Base-by-base conservation (phyloP, 1,284 basidiomycete species). In the Pseudozyma thailandica region DNA sequence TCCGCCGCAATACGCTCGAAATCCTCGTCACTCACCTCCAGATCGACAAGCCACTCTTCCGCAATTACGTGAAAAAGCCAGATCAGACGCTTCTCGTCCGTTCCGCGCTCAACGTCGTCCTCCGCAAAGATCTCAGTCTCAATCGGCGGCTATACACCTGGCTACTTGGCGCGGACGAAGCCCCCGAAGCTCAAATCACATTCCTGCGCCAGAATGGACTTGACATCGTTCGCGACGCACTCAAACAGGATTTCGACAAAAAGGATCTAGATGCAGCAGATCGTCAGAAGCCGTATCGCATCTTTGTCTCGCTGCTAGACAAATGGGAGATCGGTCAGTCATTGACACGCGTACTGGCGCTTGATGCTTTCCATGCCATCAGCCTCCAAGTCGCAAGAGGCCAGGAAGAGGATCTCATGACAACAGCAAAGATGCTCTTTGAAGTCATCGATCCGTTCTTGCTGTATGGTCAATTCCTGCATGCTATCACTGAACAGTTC, bases 301-400 rank as follows among this genome's bases (percentile, higher is more conserved):
- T 98, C 44, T 95, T 97, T 82, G 89, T 98, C 26, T 94, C 94
- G 1, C 84, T 98, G 16, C 85, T 98, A 66, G 96, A 99, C 84
- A 96, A 96, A 83, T 97, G 93, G 91, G 94, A 97, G 83, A 90
- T 98, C 49, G 95, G 95, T 0, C 88, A 88, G 18, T 87, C 88
- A 0, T 84, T 98, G 25, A 94, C 93, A 0, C 89, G 92, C 43
- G 86, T 85, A 1, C 84, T 97, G 31, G 88, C 92, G 4, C 88
- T 92, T 56, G 92, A 96, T 70, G 87, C 91, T 0, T 89, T 95
- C 79, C 88, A 87, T 50, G 88, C 91, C 2, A 85, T 33, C 12
- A 88, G 86, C 37, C 35, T 56, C 1, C 85, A 85, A 37, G 85
- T 85, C 46, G 90, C 90, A 82, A 91, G 92, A 81, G 90, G 91